Evolutionary conservation across 2,329 filamentous ascomycete genomes (phyloP).

Genomic region (Mycosphaerella sp.): DNA sequence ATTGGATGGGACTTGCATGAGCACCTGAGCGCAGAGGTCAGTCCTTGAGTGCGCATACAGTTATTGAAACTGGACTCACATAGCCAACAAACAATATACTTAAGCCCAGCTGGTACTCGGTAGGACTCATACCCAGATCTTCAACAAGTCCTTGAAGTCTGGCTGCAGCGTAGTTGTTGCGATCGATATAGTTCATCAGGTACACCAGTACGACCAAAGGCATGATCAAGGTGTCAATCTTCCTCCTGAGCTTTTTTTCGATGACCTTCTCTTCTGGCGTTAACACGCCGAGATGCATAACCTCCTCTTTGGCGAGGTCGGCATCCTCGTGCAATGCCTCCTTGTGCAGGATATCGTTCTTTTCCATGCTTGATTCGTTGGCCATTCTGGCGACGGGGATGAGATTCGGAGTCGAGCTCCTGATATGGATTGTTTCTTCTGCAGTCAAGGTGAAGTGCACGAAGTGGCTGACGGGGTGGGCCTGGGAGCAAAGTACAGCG

Average conservation of each 20-base stretch:
- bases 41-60: not conserved
- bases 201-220: slow-evolving; percentile 64
- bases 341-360: slow-evolving; percentile 22
- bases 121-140: slow-evolving; percentile 52
- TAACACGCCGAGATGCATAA: slow-evolving; percentile 25
- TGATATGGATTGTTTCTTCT: not conserved
- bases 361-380: slow-evolving; percentile 13
- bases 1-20: slow-evolving; percentile 54
- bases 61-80: slow-evolving; percentile 33
- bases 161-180: slow-evolving; percentile 60
- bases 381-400: not conserved
- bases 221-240: slow-evolving; percentile 64
- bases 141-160: slow-evolving; percentile 58
- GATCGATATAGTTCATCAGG: slow-evolving; percentile 33
- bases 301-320: slow-evolving; percentile 20
- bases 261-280: slow-evolving; percentile 30
- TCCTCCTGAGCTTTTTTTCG: slow-evolving; percentile 58
- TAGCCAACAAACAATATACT: slow-evolving; percentile 58
- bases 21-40: slow-evolving; percentile 18
- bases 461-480: not conserved
- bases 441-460: not conserved
- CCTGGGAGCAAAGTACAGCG: not conserved
- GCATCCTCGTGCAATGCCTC: slow-evolving; percentile 24
- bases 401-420: not conserved
- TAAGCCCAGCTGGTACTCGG: slow-evolving; percentile 56